These are phyloP conservation scores for Colletotrichum siamense DNA, from an alignment of 2,329 filamentous ascomycete genomes.

Conservation along the genomic window DNA sequence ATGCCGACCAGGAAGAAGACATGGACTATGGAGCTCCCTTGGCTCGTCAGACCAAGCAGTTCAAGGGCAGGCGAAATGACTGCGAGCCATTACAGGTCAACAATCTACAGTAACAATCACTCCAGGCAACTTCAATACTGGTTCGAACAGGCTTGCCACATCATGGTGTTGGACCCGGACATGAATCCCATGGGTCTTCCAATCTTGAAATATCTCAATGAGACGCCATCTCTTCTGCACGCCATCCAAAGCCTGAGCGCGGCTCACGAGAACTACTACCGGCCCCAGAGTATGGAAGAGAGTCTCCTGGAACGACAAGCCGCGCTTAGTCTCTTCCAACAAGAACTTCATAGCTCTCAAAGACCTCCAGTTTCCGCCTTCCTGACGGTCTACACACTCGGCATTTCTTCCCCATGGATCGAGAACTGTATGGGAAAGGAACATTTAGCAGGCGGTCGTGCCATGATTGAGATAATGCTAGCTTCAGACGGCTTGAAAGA, in stretches of 20 bases:
- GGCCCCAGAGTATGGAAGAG: neutral
- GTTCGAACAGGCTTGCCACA: neutral
- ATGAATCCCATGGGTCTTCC: neutral
- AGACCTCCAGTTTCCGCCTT: neutral
- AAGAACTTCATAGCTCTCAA: neutral
- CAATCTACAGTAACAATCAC: neutral
- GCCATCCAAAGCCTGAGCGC: neutral
- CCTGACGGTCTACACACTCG: neutral
- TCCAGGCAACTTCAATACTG: neutral
- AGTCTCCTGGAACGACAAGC: neutral
- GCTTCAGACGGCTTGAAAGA: neutral
- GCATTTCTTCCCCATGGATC: neutral
- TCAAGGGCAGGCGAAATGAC: neutral
- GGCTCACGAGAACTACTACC: neutral
- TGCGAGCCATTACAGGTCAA: neutral
- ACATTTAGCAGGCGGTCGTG: neutral
- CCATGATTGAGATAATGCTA: neutral
- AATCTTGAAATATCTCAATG: neutral
- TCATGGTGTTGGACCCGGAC: neutral
- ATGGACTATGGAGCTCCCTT: neutral
- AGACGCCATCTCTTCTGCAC: neutral
- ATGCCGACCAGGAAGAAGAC: neutral
- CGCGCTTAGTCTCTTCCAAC: neutral
- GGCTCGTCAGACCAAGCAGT: neutral
- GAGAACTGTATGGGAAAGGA: neutral